Percentiles rank a stretch among this genome's conserved stretches.
These are phyloP conservation scores for Boletus semigastroideus DNA, from an alignment of 1,284 basidiomycete genomes.

Conservation along the genomic window DNA sequence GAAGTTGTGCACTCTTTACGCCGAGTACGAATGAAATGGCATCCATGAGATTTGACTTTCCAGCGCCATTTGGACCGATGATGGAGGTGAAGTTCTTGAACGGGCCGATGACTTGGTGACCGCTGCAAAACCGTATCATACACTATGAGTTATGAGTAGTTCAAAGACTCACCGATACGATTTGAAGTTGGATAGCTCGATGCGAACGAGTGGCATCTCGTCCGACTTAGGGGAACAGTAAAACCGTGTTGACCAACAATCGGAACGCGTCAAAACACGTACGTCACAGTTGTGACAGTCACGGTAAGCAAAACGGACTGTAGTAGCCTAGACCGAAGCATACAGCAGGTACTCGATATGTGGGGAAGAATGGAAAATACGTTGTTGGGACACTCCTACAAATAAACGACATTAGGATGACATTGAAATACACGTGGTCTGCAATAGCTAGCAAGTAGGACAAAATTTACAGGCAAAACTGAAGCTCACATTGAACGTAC, in stretches of 20 bases:
- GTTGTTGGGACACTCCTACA: too few species aligned
- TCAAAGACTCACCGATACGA: conserved; percentile 64
- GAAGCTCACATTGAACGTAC: too few species aligned
- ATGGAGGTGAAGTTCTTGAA: conserved; percentile 93
- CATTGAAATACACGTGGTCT: too few species aligned
- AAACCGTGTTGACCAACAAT: conserved; percentile 14
- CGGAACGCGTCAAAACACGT: conserved; percentile 27
- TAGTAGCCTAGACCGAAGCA: too few species aligned
- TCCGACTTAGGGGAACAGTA: conserved; percentile 22
- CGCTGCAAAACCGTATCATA: conserved; percentile 43
- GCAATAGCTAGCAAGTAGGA: too few species aligned
- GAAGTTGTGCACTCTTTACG: conserved; percentile 89
- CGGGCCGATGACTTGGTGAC: conserved; percentile 86
- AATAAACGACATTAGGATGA: too few species aligned
- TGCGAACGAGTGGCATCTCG: conserved; percentile 63
- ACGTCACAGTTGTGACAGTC: conserved; percentile 29
- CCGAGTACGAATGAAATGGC: conserved; percentile 99
- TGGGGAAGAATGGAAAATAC: too few species aligned
- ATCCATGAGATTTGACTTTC: conserved; percentile 99
- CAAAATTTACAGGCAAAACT: too few species aligned
- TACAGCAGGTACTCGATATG: too few species aligned
- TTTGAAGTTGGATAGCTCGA: conserved; percentile 93
- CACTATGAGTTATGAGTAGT: background rate
- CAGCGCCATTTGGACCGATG: conserved; percentile 98
- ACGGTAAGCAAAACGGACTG: conserved; percentile 2